phyloP scores from a whole-genome alignment of 371 early-diverging fungal genomes.

The Fennellomyces sp. region DNA sequence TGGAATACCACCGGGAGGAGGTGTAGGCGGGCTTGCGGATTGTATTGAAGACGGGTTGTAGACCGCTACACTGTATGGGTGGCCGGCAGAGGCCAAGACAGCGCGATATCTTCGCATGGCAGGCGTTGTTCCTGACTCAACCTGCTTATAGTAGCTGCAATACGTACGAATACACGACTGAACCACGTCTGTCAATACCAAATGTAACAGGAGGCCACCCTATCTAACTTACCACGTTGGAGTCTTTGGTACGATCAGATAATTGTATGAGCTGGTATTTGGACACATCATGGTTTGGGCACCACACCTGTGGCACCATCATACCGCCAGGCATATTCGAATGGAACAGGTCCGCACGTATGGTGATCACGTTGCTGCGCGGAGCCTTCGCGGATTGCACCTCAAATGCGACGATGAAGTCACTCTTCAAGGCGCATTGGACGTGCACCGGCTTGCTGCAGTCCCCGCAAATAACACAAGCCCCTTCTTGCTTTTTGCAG shows the following conservation, averaged over 20 bases:
- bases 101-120: slow-evolving; percentile 34
- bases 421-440: slow-evolving; percentile 51
- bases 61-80: not conserved
- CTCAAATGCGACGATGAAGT: slow-evolving; percentile 49
- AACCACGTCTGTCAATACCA: too few relatives aligned
- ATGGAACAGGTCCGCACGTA: slow-evolving; percentile 29
- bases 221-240: slow-evolving; percentile 21
- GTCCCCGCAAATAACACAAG: slow-evolving; percentile 42
- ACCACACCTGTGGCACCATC: slow-evolving; percentile 58
- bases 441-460: slow-evolving; percentile 45
- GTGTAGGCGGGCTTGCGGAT: not conserved
- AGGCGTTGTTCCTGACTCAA: slow-evolving; percentile 34
- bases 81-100: not conserved
- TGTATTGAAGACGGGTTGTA: not conserved
- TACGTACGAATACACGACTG: slow-evolving; percentile 33
- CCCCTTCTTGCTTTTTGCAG: slow-evolving; percentile 47
- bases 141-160: slow-evolving; percentile 26
- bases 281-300: slow-evolving; percentile 28
- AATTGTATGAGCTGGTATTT: slow-evolving; percentile 20
- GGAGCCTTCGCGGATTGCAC: slow-evolving; percentile 16
- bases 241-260: slow-evolving; percentile 17
- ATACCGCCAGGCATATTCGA: slow-evolving; percentile 30
- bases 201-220: too few relatives aligned
- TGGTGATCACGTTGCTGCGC: slow-evolving; percentile 8
- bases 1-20: not conserved